phyloP scores from a whole-genome alignment of 2,329 filamentous ascomycete genomes.

The Cadophora gregata region DNA sequence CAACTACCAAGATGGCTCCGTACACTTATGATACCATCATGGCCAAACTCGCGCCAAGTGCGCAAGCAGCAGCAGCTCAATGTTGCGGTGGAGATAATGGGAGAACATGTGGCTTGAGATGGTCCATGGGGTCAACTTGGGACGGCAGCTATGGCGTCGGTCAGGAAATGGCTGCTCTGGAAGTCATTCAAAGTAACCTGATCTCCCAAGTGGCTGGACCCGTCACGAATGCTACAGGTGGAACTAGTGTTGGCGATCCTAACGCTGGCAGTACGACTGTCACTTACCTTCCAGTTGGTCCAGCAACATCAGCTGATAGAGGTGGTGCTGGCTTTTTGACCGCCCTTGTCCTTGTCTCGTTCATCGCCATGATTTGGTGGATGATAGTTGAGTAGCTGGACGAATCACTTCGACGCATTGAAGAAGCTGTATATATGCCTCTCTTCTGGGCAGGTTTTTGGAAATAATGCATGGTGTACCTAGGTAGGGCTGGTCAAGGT shows the following conservation, averaged over 20 bases:
- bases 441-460: conserved; percentile 1
- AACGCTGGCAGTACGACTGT: conserved; percentile 33
- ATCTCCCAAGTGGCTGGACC: conserved; percentile 53
- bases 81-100: conserved; percentile 64
- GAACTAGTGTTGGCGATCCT: conserved; percentile 56
- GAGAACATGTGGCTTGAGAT: conserved; percentile 68
- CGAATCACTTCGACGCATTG: conserved; percentile 4
- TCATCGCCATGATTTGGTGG: conserved; percentile 62
- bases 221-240: conserved; percentile 59
- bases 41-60: conserved; percentile 58
- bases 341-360: conserved; percentile 54
- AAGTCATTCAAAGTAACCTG: conserved; percentile 60
- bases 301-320: conserved; percentile 60
- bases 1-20: conserved; percentile 62
- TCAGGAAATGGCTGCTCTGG: conserved; percentile 64
- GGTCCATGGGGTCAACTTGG: conserved; percentile 56
- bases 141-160: conserved; percentile 54
- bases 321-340: conserved; percentile 74
- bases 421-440: conserved; percentile 16
- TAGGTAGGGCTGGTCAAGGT: neutral
- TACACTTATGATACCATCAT: conserved; percentile 58
- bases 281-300: conserved; percentile 5
- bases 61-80: conserved; percentile 64
- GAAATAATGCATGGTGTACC: conserved; percentile 6
- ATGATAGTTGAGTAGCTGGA: conserved; percentile 47